Evolutionary conservation across 164 flowering plant species (phyloP), one percentile per base, ranked within the genome.

Genomic region (Vitis amurensis): DNA sequence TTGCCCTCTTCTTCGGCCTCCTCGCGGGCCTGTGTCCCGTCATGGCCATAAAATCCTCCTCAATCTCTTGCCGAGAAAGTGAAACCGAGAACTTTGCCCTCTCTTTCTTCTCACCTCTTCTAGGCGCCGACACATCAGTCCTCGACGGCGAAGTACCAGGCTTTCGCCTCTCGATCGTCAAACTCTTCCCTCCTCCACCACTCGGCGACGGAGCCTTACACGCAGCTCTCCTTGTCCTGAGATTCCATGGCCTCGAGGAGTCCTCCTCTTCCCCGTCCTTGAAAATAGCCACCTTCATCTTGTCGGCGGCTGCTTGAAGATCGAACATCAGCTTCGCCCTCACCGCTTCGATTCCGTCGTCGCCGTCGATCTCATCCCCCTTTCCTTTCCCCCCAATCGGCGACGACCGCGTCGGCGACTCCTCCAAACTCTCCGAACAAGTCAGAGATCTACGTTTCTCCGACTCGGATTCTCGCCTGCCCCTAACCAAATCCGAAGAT

Each of bases 201-300:
- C 13, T 64, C 60, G 90, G 84, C 16, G 77, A 73, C 77, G 90
- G 84, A 16, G 77, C 74, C 77, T 85, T 84, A 50, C 78, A 75
- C 50, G 80, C 86, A 12, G 86, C 89, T 55, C 89, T 74, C 79
- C 97, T 76, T n/a, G 88, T 89, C 78, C 98, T 80, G 74, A 91
- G 81, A 80, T 88, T 91, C 93, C 93, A 89, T 59, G 91, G 95
- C 79, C 79, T 73, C 73, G 64, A n/a, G 50, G 51, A 70, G 50
- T 29, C 68, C 13, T 58, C 77, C 14, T 17, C 71, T 16, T 71
- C 78, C 56, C 50, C 82, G 8, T 55, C 69, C 49, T 52, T 57
- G n/a, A 82, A 71, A 49, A 87, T 74, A 76, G 78, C 65, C 48
- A 76, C 78, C 53, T 85, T 85, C 82, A 87, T 81, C 80, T 81